Evolutionary conservation across 2,329 filamentous ascomycete genomes (phyloP).

Genomic region (Aureobasidium subglaciale): DNA sequence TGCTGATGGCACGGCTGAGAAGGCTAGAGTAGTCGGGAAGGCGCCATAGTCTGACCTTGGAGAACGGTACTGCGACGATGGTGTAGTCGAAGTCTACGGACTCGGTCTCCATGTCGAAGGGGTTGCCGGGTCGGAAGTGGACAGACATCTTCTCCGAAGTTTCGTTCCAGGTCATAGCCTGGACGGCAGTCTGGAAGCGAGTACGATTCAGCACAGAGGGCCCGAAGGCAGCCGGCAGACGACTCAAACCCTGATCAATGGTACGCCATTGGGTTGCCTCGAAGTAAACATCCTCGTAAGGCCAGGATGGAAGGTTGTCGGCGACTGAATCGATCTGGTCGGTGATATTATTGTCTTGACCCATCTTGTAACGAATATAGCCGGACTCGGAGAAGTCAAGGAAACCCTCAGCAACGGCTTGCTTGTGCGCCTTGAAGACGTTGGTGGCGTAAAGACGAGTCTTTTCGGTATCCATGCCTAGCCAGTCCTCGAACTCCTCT

Average conservation of each 20-base stretch:
- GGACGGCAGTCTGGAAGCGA: constrained; percentile 50
- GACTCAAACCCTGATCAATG: constrained; percentile 55
- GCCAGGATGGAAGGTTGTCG: constrained; percentile 42
- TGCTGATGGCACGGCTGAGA: constrained; percentile 41
- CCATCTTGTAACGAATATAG: constrained; percentile 54
- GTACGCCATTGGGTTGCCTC: constrained; percentile 54
- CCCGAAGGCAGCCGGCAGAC: constrained; percentile 55
- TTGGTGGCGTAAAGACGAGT: constrained; percentile 34
- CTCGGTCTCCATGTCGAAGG: constrained; percentile 35
- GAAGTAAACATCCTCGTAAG: constrained; percentile 56
- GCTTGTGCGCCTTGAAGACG: constrained; percentile 48
- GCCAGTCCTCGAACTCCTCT: constrained; percentile 32
- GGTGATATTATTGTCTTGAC: constrained; percentile 47
- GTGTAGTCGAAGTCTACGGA: constrained; percentile 57
- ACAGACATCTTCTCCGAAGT: constrained; percentile 49
- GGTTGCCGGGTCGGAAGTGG: constrained; percentile 47
- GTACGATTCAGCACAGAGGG: constrained; percentile 54
- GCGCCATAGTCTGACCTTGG: constrained; percentile 55
- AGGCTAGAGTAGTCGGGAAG: constrained; percentile 49
- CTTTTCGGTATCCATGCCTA: constrained; percentile 27
- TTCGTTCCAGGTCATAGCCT: constrained; percentile 49
- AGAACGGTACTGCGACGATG: constrained; percentile 59
- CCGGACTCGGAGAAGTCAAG: constrained; percentile 60
- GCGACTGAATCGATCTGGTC: constrained; percentile 44
- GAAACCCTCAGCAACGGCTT: constrained; percentile 46